Base-by-base conservation (phyloP, 2,329 filamentous ascomycete species). In the Arthrinium puccinioides region DNA sequence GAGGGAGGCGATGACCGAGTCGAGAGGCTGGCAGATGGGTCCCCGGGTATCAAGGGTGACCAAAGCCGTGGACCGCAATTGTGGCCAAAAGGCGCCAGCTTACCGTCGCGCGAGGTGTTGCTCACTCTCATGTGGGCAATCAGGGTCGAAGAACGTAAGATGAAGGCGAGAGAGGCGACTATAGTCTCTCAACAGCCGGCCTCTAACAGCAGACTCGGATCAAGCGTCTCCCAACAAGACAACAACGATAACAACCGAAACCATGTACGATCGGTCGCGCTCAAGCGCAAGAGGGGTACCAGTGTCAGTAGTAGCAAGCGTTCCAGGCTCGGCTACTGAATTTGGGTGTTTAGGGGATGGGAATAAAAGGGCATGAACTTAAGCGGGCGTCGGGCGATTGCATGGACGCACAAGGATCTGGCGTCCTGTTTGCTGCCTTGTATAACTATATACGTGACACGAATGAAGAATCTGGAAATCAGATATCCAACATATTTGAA, bases 1-100 rank as follows among this genome's bases (percentile, higher is more conserved):
- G 66, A 79, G 62, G 63, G 68, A 65, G 53, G 58, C 53, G 63
- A 70, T 49, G 60, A 64, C 52, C 64, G 56, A 60, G 66, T 65
- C 61, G 63, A 54, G 50, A 57, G 53, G 49, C 51, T 53, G 54
- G 51, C 48, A 44, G 37, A 31, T 46, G 51, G 54, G 52, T 54
- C 51, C 53, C 53, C 51, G 54, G 55, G 53, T 57, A 57, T 57
- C 54, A 54, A 57, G 54, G 54, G 55, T 33, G 55, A 55, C 52
- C 32, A 27, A 25, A 53, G 54, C 50, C 54, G 50, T 51, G 54
- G 48, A 51, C 48, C 48, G 50, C 52, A 44, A 41, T 48, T 47
- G 54, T 58, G 56, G 56, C 56, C 55, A 47, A 47, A 52, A 40
- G 56, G 54, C 54, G 49, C 53, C 51, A 55, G 54, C 52, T 51